Conservation (phyloP, 306 rosid genomes). For the Dicorynia guianensis region DNA sequence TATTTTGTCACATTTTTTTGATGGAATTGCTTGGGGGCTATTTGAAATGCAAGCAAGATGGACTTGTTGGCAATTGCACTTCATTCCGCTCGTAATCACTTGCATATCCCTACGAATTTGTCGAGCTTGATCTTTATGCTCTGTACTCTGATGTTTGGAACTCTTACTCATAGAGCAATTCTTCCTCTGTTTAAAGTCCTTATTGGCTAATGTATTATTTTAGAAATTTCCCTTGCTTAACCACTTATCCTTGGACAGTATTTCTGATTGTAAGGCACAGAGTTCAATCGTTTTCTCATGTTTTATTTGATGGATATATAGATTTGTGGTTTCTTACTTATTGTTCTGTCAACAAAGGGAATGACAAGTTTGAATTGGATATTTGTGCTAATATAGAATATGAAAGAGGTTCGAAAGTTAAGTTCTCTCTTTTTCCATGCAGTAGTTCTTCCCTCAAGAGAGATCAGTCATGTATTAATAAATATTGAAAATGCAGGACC, state of each 20-base stretch:
- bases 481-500: background rate
- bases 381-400: too few species aligned
- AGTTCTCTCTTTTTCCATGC: background rate
- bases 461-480: too few species aligned
- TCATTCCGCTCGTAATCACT: background rate
- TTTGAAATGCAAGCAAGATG: conserved; percentile 1
- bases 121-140: background rate
- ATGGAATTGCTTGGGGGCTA: background rate
- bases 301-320: background rate
- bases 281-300: background rate
- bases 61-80: background rate
- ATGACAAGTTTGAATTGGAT: background rate
- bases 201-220: background rate
- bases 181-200: background rate
- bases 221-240: background rate
- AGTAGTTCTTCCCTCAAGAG: too few species aligned
- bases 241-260: background rate
- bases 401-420: background rate
- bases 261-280: background rate
- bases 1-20: background rate
- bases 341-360: background rate
- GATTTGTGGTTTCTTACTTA: background rate
- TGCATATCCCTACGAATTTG: background rate
- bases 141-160: background rate
- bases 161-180: background rate